Conservation (phyloP, 768 basidiomycete species). For the Boletus edulis region DNA sequence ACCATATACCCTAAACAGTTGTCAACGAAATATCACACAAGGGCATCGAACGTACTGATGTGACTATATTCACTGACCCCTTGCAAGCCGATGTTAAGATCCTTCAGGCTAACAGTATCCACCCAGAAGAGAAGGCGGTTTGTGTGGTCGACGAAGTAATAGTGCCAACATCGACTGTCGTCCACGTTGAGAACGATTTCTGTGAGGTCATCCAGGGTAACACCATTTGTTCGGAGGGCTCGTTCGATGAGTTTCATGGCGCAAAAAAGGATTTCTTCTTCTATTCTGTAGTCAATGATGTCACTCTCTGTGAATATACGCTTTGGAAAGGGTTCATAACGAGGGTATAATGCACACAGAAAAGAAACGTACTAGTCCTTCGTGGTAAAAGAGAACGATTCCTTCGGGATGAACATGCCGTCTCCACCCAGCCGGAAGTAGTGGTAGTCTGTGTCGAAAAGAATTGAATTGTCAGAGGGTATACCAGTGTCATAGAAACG, state of each 20-base stretch:
- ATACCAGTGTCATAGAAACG: neutral
- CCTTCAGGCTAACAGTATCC: neutral
- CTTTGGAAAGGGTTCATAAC: slow-evolving; percentile 3
- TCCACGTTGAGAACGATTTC: slow-evolving; percentile 14
- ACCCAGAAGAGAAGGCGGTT: slow-evolving; percentile 19
- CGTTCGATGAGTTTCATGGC: slow-evolving; percentile 6
- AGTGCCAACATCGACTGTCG: neutral
- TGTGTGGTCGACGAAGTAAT: slow-evolving; percentile 18
- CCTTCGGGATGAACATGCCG: slow-evolving; percentile 16
- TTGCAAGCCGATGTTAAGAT: slow-evolving; percentile 1
- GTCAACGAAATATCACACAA: neutral
- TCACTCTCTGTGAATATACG: slow-evolving; percentile 16
- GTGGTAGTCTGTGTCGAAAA: neutral
- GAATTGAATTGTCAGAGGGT: neutral
- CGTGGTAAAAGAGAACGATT: slow-evolving; percentile 11
- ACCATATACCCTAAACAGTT: slow-evolving; percentile 7
- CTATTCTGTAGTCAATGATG: neutral
- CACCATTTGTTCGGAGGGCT: neutral
- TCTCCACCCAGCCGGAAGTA: slow-evolving; percentile 2
- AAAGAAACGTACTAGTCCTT: slow-evolving; percentile 6
- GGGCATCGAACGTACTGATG: slow-evolving; percentile 7
- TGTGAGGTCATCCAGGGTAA: slow-evolving; percentile 5
- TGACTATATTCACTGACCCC: slow-evolving; percentile 5
- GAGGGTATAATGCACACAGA: neutral
- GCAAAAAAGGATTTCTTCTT: neutral